phyloP scores from a whole-genome alignment of 495 filamentous ascomycete species.

The Talaromyces thailandensis region DNA sequence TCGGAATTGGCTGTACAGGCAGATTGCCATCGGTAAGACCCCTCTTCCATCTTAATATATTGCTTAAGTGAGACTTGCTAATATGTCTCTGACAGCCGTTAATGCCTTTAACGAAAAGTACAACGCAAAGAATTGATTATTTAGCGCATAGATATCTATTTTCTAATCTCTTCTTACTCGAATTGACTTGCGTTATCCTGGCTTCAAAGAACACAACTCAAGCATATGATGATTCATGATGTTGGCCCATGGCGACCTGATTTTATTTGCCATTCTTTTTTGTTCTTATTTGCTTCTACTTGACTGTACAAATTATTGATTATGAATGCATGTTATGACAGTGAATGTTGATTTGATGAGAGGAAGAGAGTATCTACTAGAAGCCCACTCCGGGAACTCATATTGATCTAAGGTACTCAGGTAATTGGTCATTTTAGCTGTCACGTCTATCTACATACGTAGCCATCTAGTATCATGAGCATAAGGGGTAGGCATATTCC shows the following conservation, averaged over 20 bases:
- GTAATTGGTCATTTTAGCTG: too few relatives aligned
- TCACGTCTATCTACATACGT: too few relatives aligned
- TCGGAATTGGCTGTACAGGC: conserved; percentile 77
- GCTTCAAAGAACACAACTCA: background rate
- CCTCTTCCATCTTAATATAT: background rate
- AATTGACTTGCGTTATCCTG: background rate
- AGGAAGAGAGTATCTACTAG: too few relatives aligned
- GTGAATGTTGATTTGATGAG: background rate
- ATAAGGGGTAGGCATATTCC: too few relatives aligned
- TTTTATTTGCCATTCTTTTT: background rate
- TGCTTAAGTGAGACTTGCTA: background rate
- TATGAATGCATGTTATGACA: background rate
- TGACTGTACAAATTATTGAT: background rate
- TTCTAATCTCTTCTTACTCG: background rate
- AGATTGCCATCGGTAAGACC: conserved; percentile 49
- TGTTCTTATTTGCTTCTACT: background rate
- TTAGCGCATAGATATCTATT: background rate
- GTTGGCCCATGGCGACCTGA: background rate
- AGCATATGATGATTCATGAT: background rate
- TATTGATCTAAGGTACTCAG: too few relatives aligned
- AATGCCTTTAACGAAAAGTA: conserved; percentile 66
- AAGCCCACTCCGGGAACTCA: too few relatives aligned
- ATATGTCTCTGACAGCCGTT: conserved; percentile 34
- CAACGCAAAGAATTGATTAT: conserved; percentile 46
- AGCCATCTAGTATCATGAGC: too few relatives aligned